Conservation (phyloP, 176 grass and related monocot genomes). For the Leersia perrieri region DNA sequence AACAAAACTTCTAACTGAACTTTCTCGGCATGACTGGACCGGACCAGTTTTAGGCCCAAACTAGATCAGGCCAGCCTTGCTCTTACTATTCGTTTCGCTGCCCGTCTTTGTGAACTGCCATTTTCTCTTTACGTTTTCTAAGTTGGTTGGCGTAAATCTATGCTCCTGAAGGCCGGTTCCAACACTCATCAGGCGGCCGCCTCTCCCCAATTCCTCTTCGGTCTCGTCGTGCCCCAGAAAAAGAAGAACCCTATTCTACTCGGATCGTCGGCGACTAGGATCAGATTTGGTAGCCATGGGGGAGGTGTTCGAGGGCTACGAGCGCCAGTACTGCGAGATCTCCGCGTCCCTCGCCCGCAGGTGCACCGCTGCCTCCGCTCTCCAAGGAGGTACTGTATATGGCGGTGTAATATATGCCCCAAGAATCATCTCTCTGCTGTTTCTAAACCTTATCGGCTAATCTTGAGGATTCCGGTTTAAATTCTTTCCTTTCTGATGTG, state of each 20-base stretch:
- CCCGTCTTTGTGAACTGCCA: too few species aligned
- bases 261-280: background rate
- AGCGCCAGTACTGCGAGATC: constrained; percentile 87
- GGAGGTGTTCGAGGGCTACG: constrained; percentile 78
- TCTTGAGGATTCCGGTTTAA: background rate
- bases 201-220: background rate
- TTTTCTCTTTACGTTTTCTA: too few species aligned
- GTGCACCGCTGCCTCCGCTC: constrained; percentile 60
- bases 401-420: background rate
- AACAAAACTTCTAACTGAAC: too few species aligned
- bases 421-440: background rate
- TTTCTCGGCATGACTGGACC: too few species aligned
- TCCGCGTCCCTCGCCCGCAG: constrained; percentile 73
- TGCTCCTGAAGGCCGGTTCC: too few species aligned
- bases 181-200: too few species aligned
- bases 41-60: too few species aligned
- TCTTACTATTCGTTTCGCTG: too few species aligned
- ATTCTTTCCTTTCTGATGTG: background rate
- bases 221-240: too few species aligned
- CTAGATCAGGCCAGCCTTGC: too few species aligned
- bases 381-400: constrained; percentile 75
- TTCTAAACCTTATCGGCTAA: background rate
- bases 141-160: too few species aligned
- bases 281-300: constrained; percentile 46
- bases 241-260: background rate